Conservation (phyloP, 768 basidiomycete genomes). For the Psilocybe subaeruginosa region DNA sequence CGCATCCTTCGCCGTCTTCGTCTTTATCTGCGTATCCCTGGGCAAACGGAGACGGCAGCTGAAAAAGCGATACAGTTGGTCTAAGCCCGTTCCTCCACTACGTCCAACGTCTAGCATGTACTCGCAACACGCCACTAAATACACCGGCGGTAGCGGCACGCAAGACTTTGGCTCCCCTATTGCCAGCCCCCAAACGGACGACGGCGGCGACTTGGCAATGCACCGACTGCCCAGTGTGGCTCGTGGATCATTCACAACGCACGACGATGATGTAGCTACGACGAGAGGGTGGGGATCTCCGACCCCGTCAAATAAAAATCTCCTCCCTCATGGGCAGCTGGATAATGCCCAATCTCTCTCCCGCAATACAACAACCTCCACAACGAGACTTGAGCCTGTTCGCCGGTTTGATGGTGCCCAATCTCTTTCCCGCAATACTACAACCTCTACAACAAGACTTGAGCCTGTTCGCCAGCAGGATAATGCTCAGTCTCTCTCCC, state of each 20-base stretch:
- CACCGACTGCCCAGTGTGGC: constrained; percentile 7
- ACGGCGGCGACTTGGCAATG: constrained; percentile 10
- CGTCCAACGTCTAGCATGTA: not conserved
- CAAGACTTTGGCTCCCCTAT: not conserved
- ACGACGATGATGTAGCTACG: constrained; percentile 6
- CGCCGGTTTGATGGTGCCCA: not conserved
- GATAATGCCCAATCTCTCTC: not conserved
- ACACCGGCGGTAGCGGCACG: not conserved
- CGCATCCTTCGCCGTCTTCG: constrained; percentile 16
- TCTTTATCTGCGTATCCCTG: constrained; percentile 13
- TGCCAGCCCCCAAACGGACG: not conserved
- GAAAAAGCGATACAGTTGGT: constrained; percentile 10
- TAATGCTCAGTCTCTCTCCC: not conserved
- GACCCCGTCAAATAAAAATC: constrained; percentile 4
- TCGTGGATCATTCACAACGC: constrained; percentile 8
- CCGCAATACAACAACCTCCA: constrained; percentile 2
- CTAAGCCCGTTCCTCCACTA: constrained; percentile 7
- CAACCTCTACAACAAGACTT: constrained; percentile 9
- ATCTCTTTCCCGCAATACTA: constrained; percentile 1
- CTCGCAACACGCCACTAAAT: not conserved
- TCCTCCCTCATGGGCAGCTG: constrained; percentile 1
- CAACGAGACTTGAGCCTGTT: constrained; percentile 13
- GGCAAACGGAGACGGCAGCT: constrained; percentile 4
- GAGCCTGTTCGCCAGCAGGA: constrained; percentile 9
- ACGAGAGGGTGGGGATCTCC: constrained; percentile 12